These are phyloP conservation scores for Aegilops longissima DNA, from an alignment of 176 grass and related monocot species.

Conservation along the genomic window DNA sequence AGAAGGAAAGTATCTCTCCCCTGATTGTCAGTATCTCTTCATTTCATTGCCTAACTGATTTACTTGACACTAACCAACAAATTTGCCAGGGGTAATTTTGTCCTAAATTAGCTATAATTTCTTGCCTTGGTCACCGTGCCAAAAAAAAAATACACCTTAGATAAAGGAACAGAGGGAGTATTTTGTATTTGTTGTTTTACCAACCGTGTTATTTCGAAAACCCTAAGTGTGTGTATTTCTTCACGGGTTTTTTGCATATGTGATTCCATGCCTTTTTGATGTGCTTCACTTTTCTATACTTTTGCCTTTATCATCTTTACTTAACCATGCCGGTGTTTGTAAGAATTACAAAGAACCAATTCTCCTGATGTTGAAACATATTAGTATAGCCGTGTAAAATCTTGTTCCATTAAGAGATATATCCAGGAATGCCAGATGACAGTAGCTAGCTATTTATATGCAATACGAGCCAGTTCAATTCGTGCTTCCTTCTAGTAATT, in stretches of 20 bases:
- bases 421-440: slow-evolving; percentile 5
- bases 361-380: background rate
- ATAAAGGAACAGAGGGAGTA: too few species aligned
- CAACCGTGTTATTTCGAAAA: background rate
- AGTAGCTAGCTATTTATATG: slow-evolving; percentile 10
- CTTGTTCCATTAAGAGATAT: background rate
- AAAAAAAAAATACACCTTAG: too few species aligned
- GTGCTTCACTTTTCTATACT: background rate
- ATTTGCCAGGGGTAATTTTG: too few species aligned
- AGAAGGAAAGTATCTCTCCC: too few species aligned
- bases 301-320: background rate
- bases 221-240: background rate
- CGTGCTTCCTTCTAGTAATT: slow-evolving; percentile 21
- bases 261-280: slow-evolving; percentile 4
- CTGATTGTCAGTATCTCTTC: too few species aligned
- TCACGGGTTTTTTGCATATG: background rate
- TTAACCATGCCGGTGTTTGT: background rate
- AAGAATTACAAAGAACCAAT: background rate
- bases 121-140: too few species aligned
- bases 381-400: slow-evolving; percentile 6
- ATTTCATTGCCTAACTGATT: too few species aligned
- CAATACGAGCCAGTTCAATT: background rate
- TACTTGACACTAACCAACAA: too few species aligned
- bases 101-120: too few species aligned
- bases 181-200: slow-evolving; percentile 1